A percentile compares a stretch with the other conserved stretches of the same genome.
These are phyloP conservation scores for Mortierella sp. DNA, from an alignment of 371 early-diverging fungal genomes.

Conservation along the genomic window DNA sequence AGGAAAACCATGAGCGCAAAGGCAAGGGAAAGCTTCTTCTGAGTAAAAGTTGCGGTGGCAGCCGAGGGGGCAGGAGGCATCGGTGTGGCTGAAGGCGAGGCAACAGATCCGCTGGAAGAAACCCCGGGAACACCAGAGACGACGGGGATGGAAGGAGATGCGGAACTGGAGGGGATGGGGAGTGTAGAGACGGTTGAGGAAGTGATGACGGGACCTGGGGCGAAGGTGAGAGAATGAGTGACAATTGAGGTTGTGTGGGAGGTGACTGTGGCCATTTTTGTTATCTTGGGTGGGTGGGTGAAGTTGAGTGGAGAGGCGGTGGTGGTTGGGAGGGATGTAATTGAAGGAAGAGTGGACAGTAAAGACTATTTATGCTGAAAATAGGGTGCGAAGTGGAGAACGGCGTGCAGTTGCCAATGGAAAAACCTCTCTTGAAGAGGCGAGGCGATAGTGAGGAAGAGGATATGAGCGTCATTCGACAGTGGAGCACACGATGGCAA, in stretches of 20 bases:
- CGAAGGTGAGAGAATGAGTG: not conserved
- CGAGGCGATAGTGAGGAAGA: not conserved
- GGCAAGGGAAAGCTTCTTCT: not conserved
- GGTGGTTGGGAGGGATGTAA: not conserved
- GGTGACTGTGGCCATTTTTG: not conserved
- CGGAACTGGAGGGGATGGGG: not conserved
- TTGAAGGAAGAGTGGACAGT: not conserved
- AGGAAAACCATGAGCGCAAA: not conserved
- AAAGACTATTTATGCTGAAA: not conserved
- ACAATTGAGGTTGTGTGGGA: not conserved
- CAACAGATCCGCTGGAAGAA: not conserved
- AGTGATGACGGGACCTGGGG: conserved; percentile 3
- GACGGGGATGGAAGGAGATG: not conserved
- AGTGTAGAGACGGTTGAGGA: not conserved
- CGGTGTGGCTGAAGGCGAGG: not conserved
- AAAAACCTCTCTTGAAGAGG: not conserved
- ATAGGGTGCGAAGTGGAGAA: not conserved
- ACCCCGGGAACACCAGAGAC: not conserved
- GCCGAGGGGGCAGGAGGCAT: not conserved
- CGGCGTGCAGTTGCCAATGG: not conserved
- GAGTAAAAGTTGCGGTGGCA: too few relatives aligned
- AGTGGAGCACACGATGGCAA: not conserved
- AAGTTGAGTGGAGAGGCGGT: too few relatives aligned
- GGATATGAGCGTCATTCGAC: too few relatives aligned
- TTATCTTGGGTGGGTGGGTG: not conserved